Evolutionary conservation across 176 grass and related monocot genomes (phyloP), one percentile per base, ranked within the genome.

Genomic region (Rhynchospora breviuscula): DNA sequence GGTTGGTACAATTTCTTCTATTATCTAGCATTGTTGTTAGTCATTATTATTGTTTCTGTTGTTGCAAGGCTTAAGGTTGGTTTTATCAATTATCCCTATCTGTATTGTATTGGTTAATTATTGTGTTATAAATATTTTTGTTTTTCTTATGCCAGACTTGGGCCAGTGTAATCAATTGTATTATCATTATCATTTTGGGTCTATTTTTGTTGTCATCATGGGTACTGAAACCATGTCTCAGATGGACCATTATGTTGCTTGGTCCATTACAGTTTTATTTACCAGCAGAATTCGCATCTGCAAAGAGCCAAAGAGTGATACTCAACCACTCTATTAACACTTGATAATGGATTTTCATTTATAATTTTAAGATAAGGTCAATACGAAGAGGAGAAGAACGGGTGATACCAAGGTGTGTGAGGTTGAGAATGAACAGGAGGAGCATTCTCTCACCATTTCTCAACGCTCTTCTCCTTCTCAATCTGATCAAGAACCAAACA

Each of bases 391-490:
- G 80, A 96, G 93, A 73, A 95, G 80, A 93, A 92, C 69, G 0
- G 51, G 83, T 15, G 93, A 92, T 64, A 71, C 76, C 48, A 85
- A 84, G 33, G 59, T 78, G 12, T 85, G 80, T 0, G 91, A 95
- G 65, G 26, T 79, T 0, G 97, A 99, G 56, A 83, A 72, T 23
- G 97, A 99, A 67, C 97, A 92, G 51, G 97, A 99, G 54, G 96
- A 99, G 79, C 91, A 99, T 85, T 99, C 97, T 1, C 85, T 99
- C 3, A 93, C 91, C 51, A 85, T 99, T 85, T 99, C 97, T 4
- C 97, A 96, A 5, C 93, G 92, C 57, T 99, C 97, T 18, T 99
- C 97, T 2, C 91, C 97, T 3, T 95, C 96, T 2, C 96, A 92
- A 61, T 99, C 96, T 0, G 96, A 99, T 58, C 96, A 95, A 81